Evolutionary conservation across 805 yeast species (phyloP).

Genomic region (Candida anglica): DNA sequence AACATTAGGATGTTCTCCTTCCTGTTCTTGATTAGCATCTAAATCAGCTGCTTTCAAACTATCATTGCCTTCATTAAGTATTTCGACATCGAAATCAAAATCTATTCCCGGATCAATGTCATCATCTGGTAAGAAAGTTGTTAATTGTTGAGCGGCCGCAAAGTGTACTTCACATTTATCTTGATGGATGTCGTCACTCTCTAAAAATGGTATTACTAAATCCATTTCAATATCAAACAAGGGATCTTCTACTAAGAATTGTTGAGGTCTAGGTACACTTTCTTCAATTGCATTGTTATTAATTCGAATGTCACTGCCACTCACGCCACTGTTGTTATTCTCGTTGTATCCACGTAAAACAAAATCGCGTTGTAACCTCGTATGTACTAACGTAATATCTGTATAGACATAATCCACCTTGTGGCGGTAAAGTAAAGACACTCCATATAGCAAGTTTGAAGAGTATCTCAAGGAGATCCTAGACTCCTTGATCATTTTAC

Average conservation of each 20-base stretch:
- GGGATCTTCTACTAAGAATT: conserved; percentile 20
- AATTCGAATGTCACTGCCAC: no score
- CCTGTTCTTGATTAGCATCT: no score
- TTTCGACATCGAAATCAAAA: no score
- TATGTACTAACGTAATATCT: conserved; percentile 17
- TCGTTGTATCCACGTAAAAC: conserved; percentile 4
- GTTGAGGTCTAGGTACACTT: not conserved
- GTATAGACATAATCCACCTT: conserved; percentile 44
- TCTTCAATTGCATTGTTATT: not conserved
- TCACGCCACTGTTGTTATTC: no score
- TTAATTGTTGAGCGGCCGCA: no score
- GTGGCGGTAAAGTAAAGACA: conserved; percentile 44
- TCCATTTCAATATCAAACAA: conserved; percentile 21
- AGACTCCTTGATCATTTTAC: conserved; percentile 21
- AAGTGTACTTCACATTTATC: no score
- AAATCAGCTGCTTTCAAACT: conserved; percentile 2
- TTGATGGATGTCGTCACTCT: no score
- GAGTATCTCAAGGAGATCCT: conserved; percentile 26
- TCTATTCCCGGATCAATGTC: no score
- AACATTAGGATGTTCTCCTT: no score
- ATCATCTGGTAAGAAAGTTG: no score
- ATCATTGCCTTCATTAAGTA: not conserved
- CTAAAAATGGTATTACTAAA: conserved; percentile 12
- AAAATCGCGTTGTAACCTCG: conserved; percentile 8
- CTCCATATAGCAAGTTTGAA: conserved; percentile 46